phyloP scores from a whole-genome alignment of 768 basidiomycete genomes.

The Serendipita vermifera region DNA sequence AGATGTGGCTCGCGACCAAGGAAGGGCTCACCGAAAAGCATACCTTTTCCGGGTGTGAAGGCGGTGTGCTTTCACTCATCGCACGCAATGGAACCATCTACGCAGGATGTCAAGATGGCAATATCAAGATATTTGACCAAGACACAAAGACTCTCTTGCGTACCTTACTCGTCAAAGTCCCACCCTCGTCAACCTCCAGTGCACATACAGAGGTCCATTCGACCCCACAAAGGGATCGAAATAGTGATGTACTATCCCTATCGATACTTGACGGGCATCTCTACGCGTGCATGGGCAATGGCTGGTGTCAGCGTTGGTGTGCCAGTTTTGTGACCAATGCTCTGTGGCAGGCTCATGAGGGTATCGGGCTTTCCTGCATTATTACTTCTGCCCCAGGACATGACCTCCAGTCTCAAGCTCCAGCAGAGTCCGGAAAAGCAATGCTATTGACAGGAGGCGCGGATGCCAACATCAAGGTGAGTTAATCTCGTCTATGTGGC shows the following conservation, averaged over 20 bases:
- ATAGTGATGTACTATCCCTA: slow-evolving; percentile 67
- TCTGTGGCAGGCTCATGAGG: slow-evolving; percentile 69
- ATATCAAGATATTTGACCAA: slow-evolving; percentile 80
- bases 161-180: slow-evolving; percentile 46
- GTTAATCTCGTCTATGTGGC: too few species aligned
- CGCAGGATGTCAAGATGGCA: slow-evolving; percentile 89
- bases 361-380: slow-evolving; percentile 71
- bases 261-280: slow-evolving; percentile 48
- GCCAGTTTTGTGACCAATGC: slow-evolving; percentile 74
- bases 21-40: slow-evolving; percentile 39
- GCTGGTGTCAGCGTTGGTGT: slow-evolving; percentile 60
- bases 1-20: slow-evolving; percentile 56
- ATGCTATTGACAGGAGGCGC: slow-evolving; percentile 68
- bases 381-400: slow-evolving; percentile 27
- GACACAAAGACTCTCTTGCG: slow-evolving; percentile 80
- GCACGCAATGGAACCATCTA: slow-evolving; percentile 68
- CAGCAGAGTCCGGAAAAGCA: slow-evolving; percentile 14
- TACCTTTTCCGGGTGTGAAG: slow-evolving; percentile 57
- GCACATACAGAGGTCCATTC: too few species aligned
- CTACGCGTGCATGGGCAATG: slow-evolving; percentile 39
- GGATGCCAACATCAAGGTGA: slow-evolving; percentile 73
- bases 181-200: background rate
- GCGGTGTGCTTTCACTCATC: slow-evolving; percentile 73
- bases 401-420: too few species aligned
- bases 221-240: slow-evolving; percentile 35